Percentiles rank a stretch among this genome's conserved stretches.
phyloP scores from a whole-genome alignment of 1,139 yeast genomes.

The Kodamaea sp. region DNA sequence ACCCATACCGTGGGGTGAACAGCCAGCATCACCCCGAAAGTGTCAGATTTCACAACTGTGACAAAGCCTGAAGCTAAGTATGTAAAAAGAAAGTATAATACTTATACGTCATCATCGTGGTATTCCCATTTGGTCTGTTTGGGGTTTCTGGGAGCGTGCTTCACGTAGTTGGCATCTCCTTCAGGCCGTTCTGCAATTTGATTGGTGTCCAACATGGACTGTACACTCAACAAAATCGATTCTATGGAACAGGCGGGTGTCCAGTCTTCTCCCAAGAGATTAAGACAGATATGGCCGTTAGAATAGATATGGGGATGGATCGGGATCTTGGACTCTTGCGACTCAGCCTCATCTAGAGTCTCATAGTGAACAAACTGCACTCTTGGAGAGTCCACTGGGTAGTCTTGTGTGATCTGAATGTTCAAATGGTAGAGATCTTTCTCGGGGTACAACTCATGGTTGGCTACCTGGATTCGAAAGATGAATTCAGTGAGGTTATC shows the following conservation, averaged over 20 bases:
- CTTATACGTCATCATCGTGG: slow-evolving; percentile 52
- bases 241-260: slow-evolving; percentile 66
- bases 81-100: too few relatives aligned
- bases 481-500: slow-evolving; percentile 24
- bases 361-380: slow-evolving; percentile 47
- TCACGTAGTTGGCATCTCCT: slow-evolving; percentile 52
- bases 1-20: too few relatives aligned
- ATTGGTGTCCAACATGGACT: slow-evolving; percentile 64
- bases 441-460: slow-evolving; percentile 29
- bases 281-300: slow-evolving; percentile 73
- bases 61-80: too few relatives aligned
- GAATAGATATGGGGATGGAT: slow-evolving; percentile 73
- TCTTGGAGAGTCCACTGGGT: slow-evolving; percentile 68
- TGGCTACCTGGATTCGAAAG: slow-evolving; percentile 25
- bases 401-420: slow-evolving; percentile 45
- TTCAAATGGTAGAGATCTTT: slow-evolving; percentile 33
- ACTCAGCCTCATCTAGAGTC: slow-evolving; percentile 16
- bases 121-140: slow-evolving; percentile 48
- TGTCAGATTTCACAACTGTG: too few relatives aligned
- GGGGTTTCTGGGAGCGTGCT: slow-evolving; percentile 60
- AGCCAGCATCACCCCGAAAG: too few relatives aligned
- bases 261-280: slow-evolving; percentile 68
- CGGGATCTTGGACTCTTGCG: slow-evolving; percentile 40
- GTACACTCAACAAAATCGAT: slow-evolving; percentile 58
- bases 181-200: slow-evolving; percentile 48